These are phyloP conservation scores for Corylus heterophylla DNA, from an alignment of 306 rosid genomes.

Conservation along the genomic window DNA sequence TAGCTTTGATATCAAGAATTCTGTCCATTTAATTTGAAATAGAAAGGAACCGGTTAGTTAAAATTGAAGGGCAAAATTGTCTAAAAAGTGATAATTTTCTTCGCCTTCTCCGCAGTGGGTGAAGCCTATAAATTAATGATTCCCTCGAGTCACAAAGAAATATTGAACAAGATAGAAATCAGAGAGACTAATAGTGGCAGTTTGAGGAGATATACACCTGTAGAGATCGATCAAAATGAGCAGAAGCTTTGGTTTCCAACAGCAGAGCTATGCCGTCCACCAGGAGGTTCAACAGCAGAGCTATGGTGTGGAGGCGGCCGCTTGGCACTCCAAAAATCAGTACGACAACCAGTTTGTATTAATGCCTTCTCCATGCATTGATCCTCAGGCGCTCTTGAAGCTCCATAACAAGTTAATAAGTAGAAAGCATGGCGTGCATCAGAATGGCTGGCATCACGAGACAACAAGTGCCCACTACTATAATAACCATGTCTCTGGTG, in stretches of 20 bases:
- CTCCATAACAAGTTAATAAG: constrained; percentile 3
- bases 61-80: too few relatives aligned
- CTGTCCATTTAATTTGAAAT: too few relatives aligned
- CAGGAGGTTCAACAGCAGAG: constrained; percentile 31
- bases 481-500: constrained; percentile 7
- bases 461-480: background rate
- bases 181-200: background rate
- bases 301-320: constrained; percentile 21
- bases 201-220: background rate
- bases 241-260: constrained; percentile 26
- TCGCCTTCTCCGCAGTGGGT: too few relatives aligned
- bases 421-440: constrained; percentile 8
- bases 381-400: background rate
- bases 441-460: background rate
- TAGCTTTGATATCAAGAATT: too few relatives aligned
- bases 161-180: background rate
- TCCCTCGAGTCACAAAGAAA: background rate
- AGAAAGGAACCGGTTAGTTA: too few relatives aligned
- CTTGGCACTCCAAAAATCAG: constrained; percentile 23
- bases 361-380: background rate
- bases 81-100: too few relatives aligned
- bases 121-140: background rate
- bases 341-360: constrained; percentile 16
- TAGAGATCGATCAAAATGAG: constrained; percentile 11
- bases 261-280: constrained; percentile 25